Conservation (phyloP, 1,284 basidiomycete species). For the Cryptococcus sp. region DNA sequence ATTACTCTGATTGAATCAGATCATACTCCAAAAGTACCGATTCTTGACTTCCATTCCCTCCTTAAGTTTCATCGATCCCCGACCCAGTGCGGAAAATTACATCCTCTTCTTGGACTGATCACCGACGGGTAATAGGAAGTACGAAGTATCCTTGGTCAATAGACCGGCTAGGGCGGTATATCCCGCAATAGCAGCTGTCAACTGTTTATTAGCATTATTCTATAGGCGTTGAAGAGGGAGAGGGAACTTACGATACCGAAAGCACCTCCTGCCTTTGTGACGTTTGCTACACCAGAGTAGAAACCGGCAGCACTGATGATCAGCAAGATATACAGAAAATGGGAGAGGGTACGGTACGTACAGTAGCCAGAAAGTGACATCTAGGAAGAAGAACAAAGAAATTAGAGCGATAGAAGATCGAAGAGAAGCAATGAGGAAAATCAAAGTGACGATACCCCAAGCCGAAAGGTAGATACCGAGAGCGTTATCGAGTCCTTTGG, state of each 20-base stretch:
- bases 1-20: no score
- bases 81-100: no score
- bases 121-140: conserved; percentile 50
- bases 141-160: conserved; percentile 46
- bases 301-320: conserved; percentile 18
- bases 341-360: conserved; percentile 13
- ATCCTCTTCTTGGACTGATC: conserved; percentile 38
- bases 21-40: no score
- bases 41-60: no score
- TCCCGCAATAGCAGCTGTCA: conserved; percentile 30
- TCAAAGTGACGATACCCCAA: conserved; percentile 35
- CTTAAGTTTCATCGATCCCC: no score
- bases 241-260: conserved; percentile 53
- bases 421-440: conserved; percentile 55
- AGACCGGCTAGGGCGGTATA: conserved; percentile 53
- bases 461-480: conserved; percentile 49
- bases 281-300: conserved; percentile 23
- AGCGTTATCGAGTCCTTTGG: conserved; percentile 51
- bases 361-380: conserved; percentile 52
- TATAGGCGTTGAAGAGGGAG: background rate
- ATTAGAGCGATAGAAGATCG: conserved; percentile 63
- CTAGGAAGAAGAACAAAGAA: conserved; percentile 66
- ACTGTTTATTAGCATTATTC: conserved; percentile 5
- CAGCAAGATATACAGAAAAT: background rate
- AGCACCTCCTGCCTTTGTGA: conserved; percentile 63